These are phyloP conservation scores for Neurospora tetraspora DNA, from an alignment of 495 filamentous ascomycete genomes.

Conservation along the genomic window DNA sequence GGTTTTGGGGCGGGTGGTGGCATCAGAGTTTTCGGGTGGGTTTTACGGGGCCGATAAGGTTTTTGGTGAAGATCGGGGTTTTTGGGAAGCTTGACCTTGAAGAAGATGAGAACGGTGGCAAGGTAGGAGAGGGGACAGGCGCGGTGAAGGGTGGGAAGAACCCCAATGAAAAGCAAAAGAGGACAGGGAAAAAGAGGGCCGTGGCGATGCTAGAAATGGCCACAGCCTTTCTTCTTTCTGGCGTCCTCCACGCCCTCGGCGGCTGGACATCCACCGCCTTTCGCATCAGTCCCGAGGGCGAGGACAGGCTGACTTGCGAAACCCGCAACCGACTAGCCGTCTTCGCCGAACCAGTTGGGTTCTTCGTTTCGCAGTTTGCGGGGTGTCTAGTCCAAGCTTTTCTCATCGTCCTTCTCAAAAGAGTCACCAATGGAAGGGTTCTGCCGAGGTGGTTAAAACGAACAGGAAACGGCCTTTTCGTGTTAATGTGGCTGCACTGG, in stretches of 20 bases:
- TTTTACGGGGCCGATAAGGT: conserved; percentile 50
- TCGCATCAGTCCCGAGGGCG: neutral
- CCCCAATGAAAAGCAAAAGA: too few relatives aligned
- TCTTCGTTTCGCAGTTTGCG: conserved; percentile 21
- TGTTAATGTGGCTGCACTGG: conserved; percentile 46
- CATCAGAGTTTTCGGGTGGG: conserved; percentile 75
- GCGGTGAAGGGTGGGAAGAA: too few relatives aligned
- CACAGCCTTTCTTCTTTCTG: conserved; percentile 50
- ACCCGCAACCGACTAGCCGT: conserved; percentile 31
- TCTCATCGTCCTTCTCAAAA: neutral
- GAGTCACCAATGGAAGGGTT: too few relatives aligned
- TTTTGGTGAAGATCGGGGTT: conserved; percentile 22
- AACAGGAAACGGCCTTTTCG: conserved; percentile 42
- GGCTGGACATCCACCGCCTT: conserved; percentile 35
- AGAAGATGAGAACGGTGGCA: too few relatives aligned
- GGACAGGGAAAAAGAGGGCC: too few relatives aligned
- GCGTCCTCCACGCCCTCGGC: conserved; percentile 48
- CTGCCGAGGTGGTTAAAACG: conserved; percentile 30
- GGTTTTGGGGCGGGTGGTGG: conserved; percentile 81
- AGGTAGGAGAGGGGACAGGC: too few relatives aligned
- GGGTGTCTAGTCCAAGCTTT: conserved; percentile 43
- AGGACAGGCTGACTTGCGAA: neutral
- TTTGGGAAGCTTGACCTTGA: too few relatives aligned
- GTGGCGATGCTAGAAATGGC: conserved; percentile 13
- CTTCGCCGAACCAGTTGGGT: conserved; percentile 36